Evolutionary conservation across 441 rosid species (phyloP), one percentile per base, ranked within the genome.

Genomic region (Pelargonium australe): DNA sequence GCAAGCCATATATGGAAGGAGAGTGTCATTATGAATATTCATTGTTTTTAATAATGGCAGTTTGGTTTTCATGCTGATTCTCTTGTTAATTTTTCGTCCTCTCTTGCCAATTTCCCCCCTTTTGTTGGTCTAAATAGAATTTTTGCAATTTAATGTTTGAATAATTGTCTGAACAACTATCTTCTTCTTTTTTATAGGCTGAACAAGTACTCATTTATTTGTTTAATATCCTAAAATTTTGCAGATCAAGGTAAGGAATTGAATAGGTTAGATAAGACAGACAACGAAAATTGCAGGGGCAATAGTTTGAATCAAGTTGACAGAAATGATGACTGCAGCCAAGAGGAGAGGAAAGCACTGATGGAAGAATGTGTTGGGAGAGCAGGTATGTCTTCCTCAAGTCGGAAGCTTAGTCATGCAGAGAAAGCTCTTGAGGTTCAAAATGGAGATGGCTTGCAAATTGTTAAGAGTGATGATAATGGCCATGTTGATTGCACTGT

Each of bases 371-470:
- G 40, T 69, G 12, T 63, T 25, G 47, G 66, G 57, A 68, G 40
- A 20, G 60, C 64, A 66, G 72, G 64, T 51, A 68, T 68, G n/a
- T 61, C 64, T 28, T 14, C 11, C 47, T 11, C 66, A 62, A 28
- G 69, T 62, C 71, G 63, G 61, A 69, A 68, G 58, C 65, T 14
- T 19, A 40, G 31, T 34, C 45, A 63, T 34, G 11, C 12, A 12
- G 65, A 58, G 14, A 71, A 73, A 72, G 73, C 64, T 67, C 40
- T 66, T 68, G 73, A 44, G 68, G 69, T 77, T 63, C 63, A 74
- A 45, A 76, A 69, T 70, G 82, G 78, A 4, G 76, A 77, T 19
- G 77, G 68, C 16, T 67, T 49, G 43, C 68, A 70, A 64, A 78
- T 68, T 69, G 70, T 73, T 61, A 71, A 67, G 60, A 67, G 67